Evolutionary conservation across 176 grass and related monocot species (phyloP), one percentile per base, ranked within the genome.

Genomic region (Lolium perenne): DNA sequence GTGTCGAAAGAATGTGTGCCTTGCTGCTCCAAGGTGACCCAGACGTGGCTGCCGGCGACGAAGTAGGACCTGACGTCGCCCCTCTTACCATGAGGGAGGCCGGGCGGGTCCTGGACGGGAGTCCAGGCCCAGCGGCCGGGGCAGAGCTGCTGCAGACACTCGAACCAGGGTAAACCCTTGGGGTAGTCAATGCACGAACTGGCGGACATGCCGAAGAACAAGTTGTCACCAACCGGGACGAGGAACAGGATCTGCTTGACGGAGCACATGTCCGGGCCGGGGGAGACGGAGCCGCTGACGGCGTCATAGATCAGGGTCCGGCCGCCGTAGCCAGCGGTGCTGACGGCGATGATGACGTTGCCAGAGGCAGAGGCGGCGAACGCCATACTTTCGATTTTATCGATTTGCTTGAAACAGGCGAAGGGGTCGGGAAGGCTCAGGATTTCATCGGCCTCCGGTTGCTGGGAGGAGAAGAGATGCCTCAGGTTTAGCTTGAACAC

Each of bases 221-320:
- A 13, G 43, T 21, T 4, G 41, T 73, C 43, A 22, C 70, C 70
- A 5, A 73, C 70, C 20, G 70, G 70, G 41, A 48, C 43, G n/a
- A 48, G 69, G 70, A 73, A 73, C 11, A 48, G 45, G 20, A 1
- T 1, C 4, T 22, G 2, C 70, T 48, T 48, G 70, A 12, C 20
- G 70, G 70, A 73, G 20, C 70, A 43, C 70, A 73, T 73, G 20
- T 73, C 11, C 43, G 70, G 69, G 4, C 69, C 41, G 41, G 41
- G 43, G n/a, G 70, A 48, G 70, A 73, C 43, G 41, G 18, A 38
- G 66, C 41, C 17, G 10, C 0, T 0, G 17, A 4, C 2, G 12
- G 5, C 18, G 41, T n/a, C 18, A 1, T 40, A 43, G 41, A 43
- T 43, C 41, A 43, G 41, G 41, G 41, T 43, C 41, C 41, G 41